Conservation (phyloP, 179 eudicot species). For the Sideroxylon spinosum region DNA sequence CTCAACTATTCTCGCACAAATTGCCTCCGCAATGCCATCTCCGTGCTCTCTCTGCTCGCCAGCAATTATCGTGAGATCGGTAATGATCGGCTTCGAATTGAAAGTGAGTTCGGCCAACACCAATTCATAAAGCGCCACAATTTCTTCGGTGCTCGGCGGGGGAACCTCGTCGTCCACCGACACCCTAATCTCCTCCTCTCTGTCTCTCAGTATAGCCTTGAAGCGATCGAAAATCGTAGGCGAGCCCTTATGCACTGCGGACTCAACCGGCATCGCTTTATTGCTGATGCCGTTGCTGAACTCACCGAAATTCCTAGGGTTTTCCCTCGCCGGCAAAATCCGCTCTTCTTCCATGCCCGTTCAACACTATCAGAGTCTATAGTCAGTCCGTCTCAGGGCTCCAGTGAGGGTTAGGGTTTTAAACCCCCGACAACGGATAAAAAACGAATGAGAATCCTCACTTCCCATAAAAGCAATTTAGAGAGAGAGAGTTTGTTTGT, state of each 20-base stretch:
- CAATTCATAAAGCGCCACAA: conserved; percentile 58
- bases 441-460: not conserved
- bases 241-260: conserved; percentile 27
- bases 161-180: conserved; percentile 25
- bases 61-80: conserved; percentile 92
- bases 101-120: conserved; percentile 63
- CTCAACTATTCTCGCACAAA: conserved; percentile 88
- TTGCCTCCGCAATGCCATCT: conserved; percentile 68
- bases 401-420: conserved; percentile 21
- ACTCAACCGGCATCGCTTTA: conserved; percentile 21
- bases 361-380: not conserved
- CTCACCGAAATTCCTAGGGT: conserved; percentile 17
- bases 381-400: not conserved
- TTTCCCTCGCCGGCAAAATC: conserved; percentile 11
- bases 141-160: conserved; percentile 41
- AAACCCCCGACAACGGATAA: not conserved
- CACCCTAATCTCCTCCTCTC: conserved; percentile 45
- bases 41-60: conserved; percentile 67
- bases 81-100: conserved; percentile 88
- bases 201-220: conserved; percentile 46
- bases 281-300: not conserved
- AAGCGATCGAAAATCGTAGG: conserved; percentile 70
- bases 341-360: conserved; percentile 19
- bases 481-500: not conserved
- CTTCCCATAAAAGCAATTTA: conserved; percentile 2